Evolutionary conservation across 495 filamentous ascomycete genomes (phyloP).

Genomic region (Apodospora peruviana): DNA sequence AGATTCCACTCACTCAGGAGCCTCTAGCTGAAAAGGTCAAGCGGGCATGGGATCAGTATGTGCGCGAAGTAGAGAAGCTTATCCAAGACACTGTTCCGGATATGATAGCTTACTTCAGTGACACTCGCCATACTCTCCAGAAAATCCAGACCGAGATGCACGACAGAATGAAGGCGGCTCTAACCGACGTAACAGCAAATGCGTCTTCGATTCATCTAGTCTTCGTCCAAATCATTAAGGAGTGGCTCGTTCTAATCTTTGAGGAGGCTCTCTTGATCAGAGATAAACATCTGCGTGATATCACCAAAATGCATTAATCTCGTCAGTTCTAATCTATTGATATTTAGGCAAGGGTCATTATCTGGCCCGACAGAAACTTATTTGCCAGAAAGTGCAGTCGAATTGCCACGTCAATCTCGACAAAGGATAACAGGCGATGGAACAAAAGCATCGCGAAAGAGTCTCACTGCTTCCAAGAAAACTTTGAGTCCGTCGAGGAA

Average conservation of each 20-base stretch:
- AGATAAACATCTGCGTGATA: not conserved
- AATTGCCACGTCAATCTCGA: too few relatives aligned
- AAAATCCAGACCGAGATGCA: not conserved
- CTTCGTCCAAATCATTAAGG: constrained; percentile 2
- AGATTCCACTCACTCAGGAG: not conserved
- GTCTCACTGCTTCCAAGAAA: not conserved
- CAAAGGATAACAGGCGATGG: not conserved
- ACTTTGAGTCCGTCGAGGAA: not conserved
- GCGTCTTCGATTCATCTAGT: not conserved
- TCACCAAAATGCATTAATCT: too few relatives aligned
- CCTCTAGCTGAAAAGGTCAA: constrained; percentile 1
- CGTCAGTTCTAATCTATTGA: not conserved
- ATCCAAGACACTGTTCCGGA: constrained; percentile 2
- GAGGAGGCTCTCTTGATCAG: not conserved
- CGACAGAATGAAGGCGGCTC: not conserved
- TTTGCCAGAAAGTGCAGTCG: too few relatives aligned
- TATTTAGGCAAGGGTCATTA: not conserved
- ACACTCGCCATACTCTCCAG: not conserved
- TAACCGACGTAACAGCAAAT: not conserved
- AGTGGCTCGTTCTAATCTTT: not conserved
- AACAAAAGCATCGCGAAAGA: not conserved
- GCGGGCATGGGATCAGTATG: constrained; percentile 7
- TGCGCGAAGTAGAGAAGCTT: constrained; percentile 1
- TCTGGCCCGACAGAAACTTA: too few relatives aligned
- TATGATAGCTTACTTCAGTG: constrained; percentile 1